Conservation (phyloP, 2,329 filamentous ascomycete genomes). For the Peltaster fructicola region DNA sequence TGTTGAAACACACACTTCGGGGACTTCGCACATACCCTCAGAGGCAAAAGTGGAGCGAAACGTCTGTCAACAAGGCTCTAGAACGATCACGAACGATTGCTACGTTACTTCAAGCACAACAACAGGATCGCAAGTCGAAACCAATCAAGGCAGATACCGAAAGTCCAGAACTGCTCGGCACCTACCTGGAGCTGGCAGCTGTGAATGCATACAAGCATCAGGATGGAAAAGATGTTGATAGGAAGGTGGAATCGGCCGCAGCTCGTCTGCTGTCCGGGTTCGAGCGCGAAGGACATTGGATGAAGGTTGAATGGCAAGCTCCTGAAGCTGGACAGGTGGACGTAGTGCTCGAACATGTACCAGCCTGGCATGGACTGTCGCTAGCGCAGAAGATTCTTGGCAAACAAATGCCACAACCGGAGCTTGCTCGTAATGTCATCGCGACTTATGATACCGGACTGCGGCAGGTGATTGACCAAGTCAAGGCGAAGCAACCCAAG, state of each 20-base stretch:
- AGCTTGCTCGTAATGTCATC: constrained; percentile 9
- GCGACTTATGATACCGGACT: constrained; percentile 13
- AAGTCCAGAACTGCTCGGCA: constrained; percentile 22
- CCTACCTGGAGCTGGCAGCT: constrained; percentile 26
- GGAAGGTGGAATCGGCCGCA: constrained; percentile 23
- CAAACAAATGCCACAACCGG: constrained; percentile 14
- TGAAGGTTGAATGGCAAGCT: too few relatives aligned
- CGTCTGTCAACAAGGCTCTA: constrained; percentile 21
- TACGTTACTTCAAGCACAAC: constrained; percentile 23
- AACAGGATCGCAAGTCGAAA: constrained; percentile 18
- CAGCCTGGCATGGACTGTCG: constrained; percentile 27
- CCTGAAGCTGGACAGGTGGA: constrained; percentile 4
- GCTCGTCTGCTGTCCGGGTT: constrained; percentile 19
- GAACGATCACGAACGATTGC: constrained; percentile 22
- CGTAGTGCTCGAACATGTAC: constrained; percentile 17
- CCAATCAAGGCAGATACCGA: constrained; percentile 15
- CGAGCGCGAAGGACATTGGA: too few relatives aligned
- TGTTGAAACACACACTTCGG: constrained; percentile 20
- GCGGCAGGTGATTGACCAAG: constrained; percentile 7
- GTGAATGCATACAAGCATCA: constrained; percentile 20
- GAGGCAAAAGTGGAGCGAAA: constrained; percentile 19
- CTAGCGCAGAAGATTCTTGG: constrained; percentile 25
- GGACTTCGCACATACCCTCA: constrained; percentile 20
- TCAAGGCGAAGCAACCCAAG: constrained; percentile 9
- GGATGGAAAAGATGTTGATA: constrained; percentile 18